phyloP scores from a whole-genome alignment of 2,329 filamentous ascomycete species.

The Clarireedia paspali region DNA sequence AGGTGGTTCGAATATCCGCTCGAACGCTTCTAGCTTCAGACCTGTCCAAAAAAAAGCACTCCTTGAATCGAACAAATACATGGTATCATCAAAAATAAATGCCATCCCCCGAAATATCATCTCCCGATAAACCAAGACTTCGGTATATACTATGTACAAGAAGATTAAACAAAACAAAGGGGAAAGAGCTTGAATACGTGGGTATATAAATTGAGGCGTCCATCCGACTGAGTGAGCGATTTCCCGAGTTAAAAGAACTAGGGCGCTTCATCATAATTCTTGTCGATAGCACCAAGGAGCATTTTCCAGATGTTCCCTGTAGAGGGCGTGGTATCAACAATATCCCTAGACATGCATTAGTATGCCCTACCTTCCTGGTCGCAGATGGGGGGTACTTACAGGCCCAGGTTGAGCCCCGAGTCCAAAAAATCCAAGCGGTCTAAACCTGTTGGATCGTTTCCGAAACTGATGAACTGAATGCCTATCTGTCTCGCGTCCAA shows the following conservation, averaged over 20 bases:
- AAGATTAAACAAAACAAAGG: neutral
- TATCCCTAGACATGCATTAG: slow-evolving; percentile 1
- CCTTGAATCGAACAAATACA: neutral
- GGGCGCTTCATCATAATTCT: neutral
- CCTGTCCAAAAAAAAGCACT: too few species aligned
- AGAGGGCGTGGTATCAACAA: slow-evolving; percentile 11
- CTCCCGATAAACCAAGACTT: neutral
- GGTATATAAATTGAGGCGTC: neutral
- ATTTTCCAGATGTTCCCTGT: slow-evolving; percentile 13
- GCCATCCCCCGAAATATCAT: neutral
- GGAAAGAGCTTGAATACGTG: neutral
- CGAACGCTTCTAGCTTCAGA: too few species aligned
- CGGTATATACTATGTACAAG: neutral
- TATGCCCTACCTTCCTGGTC: neutral
- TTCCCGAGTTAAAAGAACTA: neutral
- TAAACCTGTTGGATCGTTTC: neutral
- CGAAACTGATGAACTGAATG: neutral
- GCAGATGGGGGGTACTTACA: neutral
- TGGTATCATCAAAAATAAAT: neutral
- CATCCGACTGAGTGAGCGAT: neutral
- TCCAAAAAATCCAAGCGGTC: neutral
- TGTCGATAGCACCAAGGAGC: slow-evolving; percentile 10
- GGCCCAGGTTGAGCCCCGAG: neutral
- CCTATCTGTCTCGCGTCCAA: neutral
- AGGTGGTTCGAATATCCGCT: too few species aligned